Evolutionary conservation across 2,329 filamentous ascomycete genomes (phyloP).

Genomic region (Apiospora arundinis): DNA sequence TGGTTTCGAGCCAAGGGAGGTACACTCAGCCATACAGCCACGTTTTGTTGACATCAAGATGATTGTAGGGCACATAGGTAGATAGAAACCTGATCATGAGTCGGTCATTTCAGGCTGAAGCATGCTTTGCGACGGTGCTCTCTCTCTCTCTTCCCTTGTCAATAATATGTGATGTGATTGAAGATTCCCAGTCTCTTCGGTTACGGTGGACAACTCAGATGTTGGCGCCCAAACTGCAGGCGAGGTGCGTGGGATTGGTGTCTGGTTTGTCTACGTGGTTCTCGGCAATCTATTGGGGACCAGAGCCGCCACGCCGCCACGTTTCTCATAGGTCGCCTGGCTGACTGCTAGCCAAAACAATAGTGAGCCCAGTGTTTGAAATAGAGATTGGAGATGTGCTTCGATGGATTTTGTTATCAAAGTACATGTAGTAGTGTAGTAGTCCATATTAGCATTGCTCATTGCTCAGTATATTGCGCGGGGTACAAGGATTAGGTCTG

Average conservation of each 20-base stretch:
- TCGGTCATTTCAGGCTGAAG: conserved; percentile 1
- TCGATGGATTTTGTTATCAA: neutral
- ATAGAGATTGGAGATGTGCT: neutral
- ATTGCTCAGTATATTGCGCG: neutral
- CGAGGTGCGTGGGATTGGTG: neutral
- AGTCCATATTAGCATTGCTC: neutral
- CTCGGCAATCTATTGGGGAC: conserved; percentile 10
- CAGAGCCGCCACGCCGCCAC: neutral
- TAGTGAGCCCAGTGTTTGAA: neutral
- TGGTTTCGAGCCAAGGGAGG: neutral
- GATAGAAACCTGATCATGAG: neutral
- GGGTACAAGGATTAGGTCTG: neutral
- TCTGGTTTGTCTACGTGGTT: neutral
- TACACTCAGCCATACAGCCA: neutral
- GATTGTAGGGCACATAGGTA: neutral
- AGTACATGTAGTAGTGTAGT: too few relatives aligned
- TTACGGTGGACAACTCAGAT: neutral
- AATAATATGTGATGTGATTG: neutral
- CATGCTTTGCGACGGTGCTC: neutral
- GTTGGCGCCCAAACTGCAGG: conserved; percentile 9
- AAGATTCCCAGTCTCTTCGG: neutral
- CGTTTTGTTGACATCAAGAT: neutral
- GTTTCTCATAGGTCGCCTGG: neutral
- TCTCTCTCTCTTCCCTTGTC: neutral
- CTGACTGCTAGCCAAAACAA: neutral